These are phyloP conservation scores for Aspergillus fumigatiaffinis DNA, from an alignment of 2,329 filamentous ascomycete species.

Conservation along the genomic window DNA sequence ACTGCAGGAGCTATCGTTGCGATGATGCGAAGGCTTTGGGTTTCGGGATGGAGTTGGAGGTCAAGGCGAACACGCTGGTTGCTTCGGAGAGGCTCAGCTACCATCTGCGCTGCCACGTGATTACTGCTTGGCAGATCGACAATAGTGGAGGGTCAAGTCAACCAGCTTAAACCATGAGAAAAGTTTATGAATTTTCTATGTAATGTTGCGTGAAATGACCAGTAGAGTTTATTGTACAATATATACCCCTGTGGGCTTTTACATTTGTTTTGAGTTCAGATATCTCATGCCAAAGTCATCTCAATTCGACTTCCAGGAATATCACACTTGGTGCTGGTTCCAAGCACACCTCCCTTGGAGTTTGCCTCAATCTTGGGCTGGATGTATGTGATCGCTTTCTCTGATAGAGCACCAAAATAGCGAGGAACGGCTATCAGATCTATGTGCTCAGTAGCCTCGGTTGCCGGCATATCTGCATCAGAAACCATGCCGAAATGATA, in stretches of 20 bases:
- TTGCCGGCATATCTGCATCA: conserved; percentile 18
- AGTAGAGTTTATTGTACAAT: neutral
- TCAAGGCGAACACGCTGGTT: conserved; percentile 35
- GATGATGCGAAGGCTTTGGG: conserved; percentile 27
- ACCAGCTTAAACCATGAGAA: neutral
- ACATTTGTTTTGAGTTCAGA: neutral
- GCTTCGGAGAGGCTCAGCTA: conserved; percentile 23
- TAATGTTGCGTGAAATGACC: neutral
- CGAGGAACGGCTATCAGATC: conserved; percentile 24
- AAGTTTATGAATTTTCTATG: neutral
- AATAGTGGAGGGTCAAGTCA: neutral
- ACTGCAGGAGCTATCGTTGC: conserved; percentile 23
- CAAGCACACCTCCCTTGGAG: conserved; percentile 3
- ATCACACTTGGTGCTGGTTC: conserved; percentile 31
- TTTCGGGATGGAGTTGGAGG: conserved; percentile 26
- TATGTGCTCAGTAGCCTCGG: conserved; percentile 3
- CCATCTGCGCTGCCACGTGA: conserved; percentile 29
- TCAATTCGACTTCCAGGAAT: conserved; percentile 31
- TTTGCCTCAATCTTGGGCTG: conserved; percentile 16
- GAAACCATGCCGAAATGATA: conserved; percentile 32
- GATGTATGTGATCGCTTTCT: conserved; percentile 35
- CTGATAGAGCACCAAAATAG: conserved; percentile 38
- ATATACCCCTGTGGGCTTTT: neutral
- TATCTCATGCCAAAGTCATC: neutral
- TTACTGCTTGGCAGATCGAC: conserved; percentile 21